These are phyloP conservation scores for Aschersonia sp. DNA, from an alignment of 2,329 filamentous ascomycete genomes.

Conservation along the genomic window DNA sequence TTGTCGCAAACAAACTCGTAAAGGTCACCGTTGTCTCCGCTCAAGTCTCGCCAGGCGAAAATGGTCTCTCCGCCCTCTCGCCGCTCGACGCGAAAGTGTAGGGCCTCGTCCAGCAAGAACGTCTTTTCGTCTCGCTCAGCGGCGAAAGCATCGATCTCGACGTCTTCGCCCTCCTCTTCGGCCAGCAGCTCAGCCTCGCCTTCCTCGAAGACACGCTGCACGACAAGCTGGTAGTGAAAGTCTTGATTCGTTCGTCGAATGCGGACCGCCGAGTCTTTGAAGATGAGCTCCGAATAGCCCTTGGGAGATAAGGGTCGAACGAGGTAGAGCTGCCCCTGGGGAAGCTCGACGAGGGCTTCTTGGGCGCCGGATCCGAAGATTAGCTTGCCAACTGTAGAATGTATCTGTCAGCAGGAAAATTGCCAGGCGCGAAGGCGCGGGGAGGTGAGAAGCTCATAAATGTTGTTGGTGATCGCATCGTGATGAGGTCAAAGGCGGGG, in stretches of 20 bases:
- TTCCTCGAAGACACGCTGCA: constrained; percentile 94
- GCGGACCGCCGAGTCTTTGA: constrained; percentile 86
- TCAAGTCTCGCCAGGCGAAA: constrained; percentile 88
- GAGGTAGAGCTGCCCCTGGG: constrained; percentile 92
- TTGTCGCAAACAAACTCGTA: constrained; percentile 94
- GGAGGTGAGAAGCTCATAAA: too few species aligned
- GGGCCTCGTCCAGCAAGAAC: constrained; percentile 82
- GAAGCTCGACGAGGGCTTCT: constrained; percentile 85
- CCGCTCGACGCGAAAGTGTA: constrained; percentile 76
- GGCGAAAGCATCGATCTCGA: constrained; percentile 55
- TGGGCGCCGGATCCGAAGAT: constrained; percentile 80
- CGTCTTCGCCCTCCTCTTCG: constrained; percentile 79
- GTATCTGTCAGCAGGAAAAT: too few species aligned
- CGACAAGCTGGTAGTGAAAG: constrained; percentile 91
- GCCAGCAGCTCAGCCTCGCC: constrained; percentile 84
- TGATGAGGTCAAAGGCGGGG: constrained; percentile 1
- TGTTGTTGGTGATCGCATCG: not conserved
- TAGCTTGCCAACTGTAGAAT: constrained; percentile 63
- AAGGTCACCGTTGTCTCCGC: constrained; percentile 85
- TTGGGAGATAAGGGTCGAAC: constrained; percentile 91
- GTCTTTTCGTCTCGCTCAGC: constrained; percentile 92
- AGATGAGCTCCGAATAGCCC: constrained; percentile 96
- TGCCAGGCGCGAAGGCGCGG: too few species aligned
- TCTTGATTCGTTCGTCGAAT: constrained; percentile 90
- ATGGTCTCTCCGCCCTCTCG: constrained; percentile 71